phyloP scores from a whole-genome alignment of 2,329 filamentous ascomycete genomes.

The Aureobasidium mangrovei region DNA sequence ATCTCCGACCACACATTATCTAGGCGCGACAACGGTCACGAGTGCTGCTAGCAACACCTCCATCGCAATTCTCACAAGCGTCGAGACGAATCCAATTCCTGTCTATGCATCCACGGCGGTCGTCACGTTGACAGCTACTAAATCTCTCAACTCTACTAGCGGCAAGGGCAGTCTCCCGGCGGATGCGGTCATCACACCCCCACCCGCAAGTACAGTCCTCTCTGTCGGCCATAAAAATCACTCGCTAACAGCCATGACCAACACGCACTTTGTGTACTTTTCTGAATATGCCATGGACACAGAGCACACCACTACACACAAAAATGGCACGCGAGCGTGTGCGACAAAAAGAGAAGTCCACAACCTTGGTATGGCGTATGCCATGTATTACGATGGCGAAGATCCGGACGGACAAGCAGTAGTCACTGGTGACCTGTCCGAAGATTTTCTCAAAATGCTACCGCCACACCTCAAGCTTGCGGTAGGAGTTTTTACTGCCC shows the following conservation, averaged over 20 bases:
- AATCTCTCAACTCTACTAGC: constrained; percentile 20
- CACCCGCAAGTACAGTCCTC: constrained; percentile 18
- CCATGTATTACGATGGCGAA: constrained; percentile 30
- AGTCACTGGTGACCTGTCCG: constrained; percentile 21
- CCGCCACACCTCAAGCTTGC: constrained; percentile 20
- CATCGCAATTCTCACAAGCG: constrained; percentile 18
- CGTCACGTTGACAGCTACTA: constrained; percentile 25
- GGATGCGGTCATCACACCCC: constrained; percentile 22
- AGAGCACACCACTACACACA: constrained; percentile 20
- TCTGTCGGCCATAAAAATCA: constrained; percentile 1
- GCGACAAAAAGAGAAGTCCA: constrained; percentile 28
- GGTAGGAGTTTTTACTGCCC: constrained; percentile 31
- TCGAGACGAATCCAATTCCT: constrained; percentile 18
- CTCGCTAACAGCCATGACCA: constrained; percentile 17
- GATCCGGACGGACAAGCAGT: constrained; percentile 22
- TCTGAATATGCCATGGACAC: constrained; percentile 35
- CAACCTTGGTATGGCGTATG: constrained; percentile 28
- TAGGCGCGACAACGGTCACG: neutral
- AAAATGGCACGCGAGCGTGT: constrained; percentile 25
- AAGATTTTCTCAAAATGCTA: constrained; percentile 7
- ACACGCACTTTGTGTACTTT: constrained; percentile 36
- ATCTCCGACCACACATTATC: constrained; percentile 19
- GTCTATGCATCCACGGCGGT: constrained; percentile 25
- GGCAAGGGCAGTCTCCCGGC: constrained; percentile 23
- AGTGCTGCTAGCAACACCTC: neutral